phyloP scores from a whole-genome alignment of 2,329 filamentous ascomycete genomes.

The Colletotrichum costaricense region DNA sequence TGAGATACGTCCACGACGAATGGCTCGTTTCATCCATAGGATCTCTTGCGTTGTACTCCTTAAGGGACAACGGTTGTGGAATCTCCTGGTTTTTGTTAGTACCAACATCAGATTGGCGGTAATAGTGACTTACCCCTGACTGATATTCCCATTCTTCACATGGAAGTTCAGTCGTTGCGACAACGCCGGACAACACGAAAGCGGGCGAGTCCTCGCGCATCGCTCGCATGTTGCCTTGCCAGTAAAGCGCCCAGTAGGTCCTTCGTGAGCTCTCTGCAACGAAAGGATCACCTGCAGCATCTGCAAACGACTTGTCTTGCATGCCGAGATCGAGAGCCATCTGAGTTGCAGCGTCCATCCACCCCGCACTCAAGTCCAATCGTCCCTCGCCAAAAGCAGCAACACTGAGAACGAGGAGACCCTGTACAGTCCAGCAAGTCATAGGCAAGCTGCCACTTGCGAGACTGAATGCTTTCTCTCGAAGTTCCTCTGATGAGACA shows the following conservation, averaged over 20 bases:
- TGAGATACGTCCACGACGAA: slow-evolving; percentile 51
- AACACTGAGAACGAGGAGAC: slow-evolving; percentile 45
- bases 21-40: slow-evolving; percentile 48
- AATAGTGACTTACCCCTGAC: slow-evolving; percentile 45
- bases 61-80: slow-evolving; percentile 45
- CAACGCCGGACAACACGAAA: slow-evolving; percentile 43
- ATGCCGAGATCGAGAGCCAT: slow-evolving; percentile 48
- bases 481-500: slow-evolving; percentile 44
- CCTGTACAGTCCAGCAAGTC: slow-evolving; percentile 47
- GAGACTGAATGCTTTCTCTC: slow-evolving; percentile 44
- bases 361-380: slow-evolving; percentile 42
- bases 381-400: slow-evolving; percentile 45
- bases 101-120: not conserved
- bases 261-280: slow-evolving; percentile 54
- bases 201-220: slow-evolving; percentile 38
- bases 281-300: slow-evolving; percentile 46
- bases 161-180: slow-evolving; percentile 49
- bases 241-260: slow-evolving; percentile 53
- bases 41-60: slow-evolving; percentile 49
- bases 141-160: slow-evolving; percentile 55
- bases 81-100: slow-evolving; percentile 43
- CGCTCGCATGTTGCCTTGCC: slow-evolving; percentile 41
- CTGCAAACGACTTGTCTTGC: slow-evolving; percentile 46
- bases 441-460: slow-evolving; percentile 46
- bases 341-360: slow-evolving; percentile 42